phyloP scores from a whole-genome alignment of 2,329 filamentous ascomycete species.

The Calcarisporium arbuscula region DNA sequence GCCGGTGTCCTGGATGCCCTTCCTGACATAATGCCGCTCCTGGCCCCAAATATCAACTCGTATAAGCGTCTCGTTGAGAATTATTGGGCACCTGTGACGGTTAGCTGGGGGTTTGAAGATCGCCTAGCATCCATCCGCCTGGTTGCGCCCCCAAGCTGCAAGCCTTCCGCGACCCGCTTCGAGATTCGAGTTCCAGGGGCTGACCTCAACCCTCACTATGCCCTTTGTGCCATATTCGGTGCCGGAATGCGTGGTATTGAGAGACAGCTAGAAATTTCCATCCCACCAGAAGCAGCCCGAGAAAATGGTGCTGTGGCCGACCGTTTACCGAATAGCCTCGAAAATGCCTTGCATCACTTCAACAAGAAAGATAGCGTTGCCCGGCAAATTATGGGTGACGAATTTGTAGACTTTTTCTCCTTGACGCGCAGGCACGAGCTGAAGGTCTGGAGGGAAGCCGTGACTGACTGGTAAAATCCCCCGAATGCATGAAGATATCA shows the following conservation, averaged over 20 bases:
- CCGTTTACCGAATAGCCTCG: slow-evolving; percentile 75
- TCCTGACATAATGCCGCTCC: slow-evolving; percentile 89
- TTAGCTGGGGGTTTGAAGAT: slow-evolving; percentile 95
- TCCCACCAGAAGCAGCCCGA: slow-evolving; percentile 79
- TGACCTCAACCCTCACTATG: slow-evolving; percentile 86
- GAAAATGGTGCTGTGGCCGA: slow-evolving; percentile 63
- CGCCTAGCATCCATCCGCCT: slow-evolving; percentile 85
- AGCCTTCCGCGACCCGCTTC: slow-evolving; percentile 80
- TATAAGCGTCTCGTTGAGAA: slow-evolving; percentile 98
- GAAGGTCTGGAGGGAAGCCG: slow-evolving; percentile 86
- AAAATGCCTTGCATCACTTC: slow-evolving; percentile 77
- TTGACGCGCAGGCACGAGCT: slow-evolving; percentile 91
- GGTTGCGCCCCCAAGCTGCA: slow-evolving; percentile 81
- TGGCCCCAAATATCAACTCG: slow-evolving; percentile 93
- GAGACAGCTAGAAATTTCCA: slow-evolving; percentile 78
- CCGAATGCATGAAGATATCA: neutral
- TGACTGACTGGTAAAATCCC: slow-evolving; percentile 79
- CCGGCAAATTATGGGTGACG: slow-evolving; percentile 88
- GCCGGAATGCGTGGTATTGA: slow-evolving; percentile 88
- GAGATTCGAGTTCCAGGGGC: slow-evolving; percentile 90
- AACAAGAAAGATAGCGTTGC: slow-evolving; percentile 74
- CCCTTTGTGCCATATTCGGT: slow-evolving; percentile 78
- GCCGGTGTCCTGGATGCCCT: slow-evolving; percentile 84
- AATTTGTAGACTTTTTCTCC: slow-evolving; percentile 92
- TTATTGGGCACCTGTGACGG: slow-evolving; percentile 97